A percentile compares a stretch with the other conserved stretches of the same genome.
Evolutionary conservation across 495 filamentous ascomycete genomes (phyloP).

Genomic region (Aspergillus carlsbadensis): DNA sequence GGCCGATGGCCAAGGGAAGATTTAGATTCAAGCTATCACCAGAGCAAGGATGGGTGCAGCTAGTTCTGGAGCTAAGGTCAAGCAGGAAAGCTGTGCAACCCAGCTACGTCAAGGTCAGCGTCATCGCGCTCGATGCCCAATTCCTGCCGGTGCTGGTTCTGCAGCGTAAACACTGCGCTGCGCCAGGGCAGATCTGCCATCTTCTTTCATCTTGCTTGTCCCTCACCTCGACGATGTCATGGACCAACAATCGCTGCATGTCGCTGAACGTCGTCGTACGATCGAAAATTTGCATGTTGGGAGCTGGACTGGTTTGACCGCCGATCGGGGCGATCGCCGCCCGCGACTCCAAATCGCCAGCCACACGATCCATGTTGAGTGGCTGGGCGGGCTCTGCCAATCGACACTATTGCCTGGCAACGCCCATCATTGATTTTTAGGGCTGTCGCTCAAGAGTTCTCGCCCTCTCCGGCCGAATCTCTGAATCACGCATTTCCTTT

Average conservation of each 20-base stretch:
- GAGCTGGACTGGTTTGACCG: not conserved
- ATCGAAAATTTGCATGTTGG: not conserved
- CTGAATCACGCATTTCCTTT: not conserved
- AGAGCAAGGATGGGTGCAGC: not conserved
- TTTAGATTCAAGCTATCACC: not conserved
- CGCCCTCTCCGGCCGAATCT: not conserved
- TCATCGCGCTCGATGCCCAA: not conserved
- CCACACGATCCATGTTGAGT: not conserved
- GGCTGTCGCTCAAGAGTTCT: not conserved
- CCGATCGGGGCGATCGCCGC: not conserved
- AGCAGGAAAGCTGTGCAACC: not conserved
- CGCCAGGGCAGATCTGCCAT: not conserved
- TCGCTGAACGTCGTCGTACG: not conserved
- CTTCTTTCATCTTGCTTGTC: not conserved
- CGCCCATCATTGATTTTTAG: not conserved
- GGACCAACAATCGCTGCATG: not conserved
- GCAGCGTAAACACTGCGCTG: not conserved
- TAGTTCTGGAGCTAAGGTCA: not conserved
- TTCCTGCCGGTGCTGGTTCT: not conserved
- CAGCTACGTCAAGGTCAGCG: not conserved
- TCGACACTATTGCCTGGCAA: slow-evolving; percentile 1
- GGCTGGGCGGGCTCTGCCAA: not conserved
- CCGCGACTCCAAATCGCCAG: not conserved
- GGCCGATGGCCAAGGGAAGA: not conserved
- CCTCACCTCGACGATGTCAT: no score